phyloP scores from a whole-genome alignment of 1,284 basidiomycete species.

The Cutaneotrichosporon curvatum region DNA sequence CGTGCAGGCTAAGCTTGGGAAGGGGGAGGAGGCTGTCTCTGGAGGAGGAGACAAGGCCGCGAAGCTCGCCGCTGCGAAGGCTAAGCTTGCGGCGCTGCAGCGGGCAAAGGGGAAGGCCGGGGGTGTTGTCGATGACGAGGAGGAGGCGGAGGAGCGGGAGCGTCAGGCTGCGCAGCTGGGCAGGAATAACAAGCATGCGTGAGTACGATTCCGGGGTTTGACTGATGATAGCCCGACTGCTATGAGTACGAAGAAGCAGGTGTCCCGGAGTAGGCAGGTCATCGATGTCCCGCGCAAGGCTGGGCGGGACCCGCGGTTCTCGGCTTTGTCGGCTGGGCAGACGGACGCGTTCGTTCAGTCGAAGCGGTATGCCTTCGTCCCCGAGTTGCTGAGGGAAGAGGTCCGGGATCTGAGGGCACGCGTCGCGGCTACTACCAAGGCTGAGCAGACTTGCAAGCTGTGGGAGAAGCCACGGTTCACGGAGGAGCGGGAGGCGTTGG shows the following conservation, averaged over 20 bases:
- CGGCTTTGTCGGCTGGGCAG: conserved; percentile 62
- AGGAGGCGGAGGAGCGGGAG: conserved; percentile 9
- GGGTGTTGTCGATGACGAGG: conserved; percentile 14
- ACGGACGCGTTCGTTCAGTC: conserved; percentile 64
- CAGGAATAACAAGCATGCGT: conserved; percentile 83
- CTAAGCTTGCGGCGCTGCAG: conserved; percentile 35
- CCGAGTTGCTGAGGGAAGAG: conserved; percentile 62
- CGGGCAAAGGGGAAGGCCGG: conserved; percentile 35
- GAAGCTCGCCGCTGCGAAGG: conserved; percentile 30
- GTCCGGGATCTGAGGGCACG: conserved; percentile 60
- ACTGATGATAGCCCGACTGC: conserved; percentile 61
- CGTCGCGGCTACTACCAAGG: conserved; percentile 61
- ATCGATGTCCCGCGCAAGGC: conserved; percentile 64
- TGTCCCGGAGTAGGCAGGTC: conserved; percentile 67
- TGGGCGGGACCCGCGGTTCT: conserved; percentile 83
- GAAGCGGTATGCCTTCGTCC: conserved; percentile 71
- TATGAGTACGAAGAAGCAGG: conserved; percentile 77
- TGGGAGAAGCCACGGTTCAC: conserved; percentile 59
- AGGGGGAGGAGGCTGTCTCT: conserved; percentile 1
- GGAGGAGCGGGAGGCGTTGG: conserved; percentile 67
- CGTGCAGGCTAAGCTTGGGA: conserved; percentile 21
- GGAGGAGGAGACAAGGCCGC: conserved; percentile 11
- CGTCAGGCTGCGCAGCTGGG: conserved; percentile 48
- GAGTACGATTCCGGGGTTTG: conserved; percentile 40
- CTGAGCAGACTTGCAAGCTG: conserved; percentile 59